Evolutionary conservation across 768 basidiomycete genomes (phyloP), one percentile per base, ranked within the genome.

Genomic region (Daedalea quercina): DNA sequence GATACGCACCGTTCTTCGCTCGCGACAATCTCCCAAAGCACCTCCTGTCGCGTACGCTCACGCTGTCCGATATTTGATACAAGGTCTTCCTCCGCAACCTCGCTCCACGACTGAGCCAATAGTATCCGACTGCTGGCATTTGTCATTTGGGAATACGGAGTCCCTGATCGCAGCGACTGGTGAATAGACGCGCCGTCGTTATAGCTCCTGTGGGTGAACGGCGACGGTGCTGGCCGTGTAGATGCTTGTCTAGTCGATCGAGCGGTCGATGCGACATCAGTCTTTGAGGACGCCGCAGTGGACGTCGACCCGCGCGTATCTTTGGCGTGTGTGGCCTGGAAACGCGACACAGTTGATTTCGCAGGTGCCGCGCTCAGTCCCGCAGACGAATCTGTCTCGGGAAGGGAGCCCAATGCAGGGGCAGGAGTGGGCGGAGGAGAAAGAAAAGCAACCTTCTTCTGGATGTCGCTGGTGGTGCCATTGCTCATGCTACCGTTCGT

Each of bases 21-120:
- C 26, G 89, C 87, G 46, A 97, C 93, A 59, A 97, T 97, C 73
- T 97, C 94, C 75, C 92, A 96, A 24, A 97, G 69, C 6, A 97
- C 94, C 71, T 97, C 94, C 69, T 97, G 94, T 49, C 94, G 81
- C 35, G 94, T 96, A 53, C 94, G 82, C 67, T 97, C 94, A 55
- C 91, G 82, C 43, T 91, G 85, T n/a, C 93, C 91, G 33, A 97
- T 75, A 64, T 97, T 92, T 43, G 85, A 84, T 19, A 97, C 90
- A 41, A 97, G 81, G 68, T 97, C 94, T 52, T 90, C 92, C 66
- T 94, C 93, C 9, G 94, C 91, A 57, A 86, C 87, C 66, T 95
- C 90, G 63, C 91, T 94, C 94, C 94, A 97, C 19, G 87, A 90
- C 56, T 80, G 70, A 1, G 85, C 87, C 26, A 87, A 79, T 37